Base-by-base conservation (phyloP, 176 grass and related monocot species). In the Aechmea fasciata region DNA sequence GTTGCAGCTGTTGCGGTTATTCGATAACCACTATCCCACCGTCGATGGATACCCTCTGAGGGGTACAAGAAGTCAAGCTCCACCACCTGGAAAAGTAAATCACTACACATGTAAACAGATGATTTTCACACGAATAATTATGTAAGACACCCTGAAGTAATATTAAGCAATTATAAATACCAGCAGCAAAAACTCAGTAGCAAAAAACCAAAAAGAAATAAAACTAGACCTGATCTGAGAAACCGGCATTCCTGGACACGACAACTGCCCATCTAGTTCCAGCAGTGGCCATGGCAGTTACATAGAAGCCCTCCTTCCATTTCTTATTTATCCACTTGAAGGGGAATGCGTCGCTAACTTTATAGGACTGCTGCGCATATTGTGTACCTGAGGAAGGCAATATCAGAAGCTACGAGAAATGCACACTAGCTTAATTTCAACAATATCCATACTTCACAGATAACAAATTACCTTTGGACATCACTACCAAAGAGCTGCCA, bases 291-390 rank as follows among this genome's bases (percentile, higher is more conserved):
- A 91, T 96, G 64, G 92, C 81, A 57, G 88, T 96, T 66, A 96
- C 92, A 19, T 73, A 87, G 59, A 96, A 96, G 14, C 83, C 88
- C 59, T 96, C 92, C 83, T 88, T 96, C 92, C 88, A 96, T 73
- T 91, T 96, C 75, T 91, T 96, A 78, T 91, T 96, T 86, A 96
- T 96, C 92, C 92, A 96, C 75, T 96, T 96, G 72, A 82, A 96
- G 14, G 92, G 92, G 75, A 96, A 96, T 25, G 92, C 82, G 18
- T 96, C 92, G 0, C 85, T 88, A 67, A 96, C 92, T 88, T 96
- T 96, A 68, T 91, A 96, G 2, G 92, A 96, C 69, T 96, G 88
- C 63, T 91, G 92, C 48, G 85, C 83, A 75, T 89, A 91, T 87
- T 81, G 92, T 50, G 88, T 89, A 54, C 92, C 88, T 96, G 50